Base-by-base conservation (phyloP, 306 rosid species). In the Crataegus laevigata region DNA sequence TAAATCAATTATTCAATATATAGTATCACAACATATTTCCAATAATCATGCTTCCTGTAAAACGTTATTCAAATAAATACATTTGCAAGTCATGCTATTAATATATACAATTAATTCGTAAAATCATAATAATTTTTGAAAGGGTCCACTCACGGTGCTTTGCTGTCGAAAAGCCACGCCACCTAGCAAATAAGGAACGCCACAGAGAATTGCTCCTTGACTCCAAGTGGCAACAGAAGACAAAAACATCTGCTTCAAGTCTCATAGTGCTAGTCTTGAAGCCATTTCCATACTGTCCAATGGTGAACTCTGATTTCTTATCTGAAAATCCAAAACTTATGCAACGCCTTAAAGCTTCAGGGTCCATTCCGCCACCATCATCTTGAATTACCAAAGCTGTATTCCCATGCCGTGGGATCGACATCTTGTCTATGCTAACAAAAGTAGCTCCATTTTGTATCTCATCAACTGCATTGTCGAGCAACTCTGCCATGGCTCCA, bases 271-370 rank as follows among this genome's bases (percentile, higher is more conserved):
- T 90, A 54, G 98, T 91, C 83, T 94, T 94, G 87, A 94, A 91
- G 77, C 98, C 98, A 86, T 94, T 94, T 82, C 98, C 98, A 87
- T 94, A 94, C 78, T 85, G 89, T 76, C 98, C 98, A 69, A 94
- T 90, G 19, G 96, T 86, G 45, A 61, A 73, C 72, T 87, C 81
- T 62, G 96, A 86, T 69, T 80, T 86, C 88, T 91, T 91, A 26
- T 88, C 91, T 52, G 97, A 87, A 86, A 88, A 94, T 38, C 97
- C 98, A 91, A 94, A 94, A 82, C 96, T 94, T 96, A 94, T 86
- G 79, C 98, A 94, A 21, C 74, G 89, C 51, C 89, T 88, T 94
- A 94, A 84, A 61, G 93, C 87, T 58, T 84, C 93, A 4, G 97
- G 97, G 83, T 84, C 87, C 98, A 94, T 94, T 80, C 98, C 98